These are phyloP conservation scores for Agaricus blazei DNA, from an alignment of 768 basidiomycete genomes.

Conservation along the genomic window DNA sequence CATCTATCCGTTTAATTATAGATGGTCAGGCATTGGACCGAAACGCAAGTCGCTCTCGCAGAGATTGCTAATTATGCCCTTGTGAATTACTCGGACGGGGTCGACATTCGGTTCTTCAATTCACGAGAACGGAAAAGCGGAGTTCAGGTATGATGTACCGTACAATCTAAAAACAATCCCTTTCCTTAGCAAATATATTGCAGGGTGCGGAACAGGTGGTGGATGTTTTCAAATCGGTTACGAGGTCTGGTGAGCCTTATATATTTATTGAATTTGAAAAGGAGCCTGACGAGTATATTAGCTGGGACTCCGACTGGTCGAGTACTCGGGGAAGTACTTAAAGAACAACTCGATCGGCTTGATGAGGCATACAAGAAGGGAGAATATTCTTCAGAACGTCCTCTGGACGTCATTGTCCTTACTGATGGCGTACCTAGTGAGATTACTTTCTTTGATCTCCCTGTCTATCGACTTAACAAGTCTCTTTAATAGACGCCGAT, in stretches of 20 bases:
- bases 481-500: not conserved
- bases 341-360: conserved; percentile 17
- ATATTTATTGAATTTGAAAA: not conserved
- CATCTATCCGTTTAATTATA: not conserved
- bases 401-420: conserved; percentile 27
- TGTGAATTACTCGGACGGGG: conserved; percentile 16
- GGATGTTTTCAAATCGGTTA: conserved; percentile 17
- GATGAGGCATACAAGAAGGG: conserved; percentile 12
- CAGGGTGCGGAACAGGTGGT: conserved; percentile 16
- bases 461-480: not conserved
- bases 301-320: conserved; percentile 26
- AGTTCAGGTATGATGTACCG: not conserved
- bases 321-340: conserved; percentile 13
- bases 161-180: not conserved
- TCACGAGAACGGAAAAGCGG: not conserved
- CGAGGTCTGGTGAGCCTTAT: conserved; percentile 11
- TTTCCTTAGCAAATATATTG: not conserved
- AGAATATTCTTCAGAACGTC: conserved; percentile 19
- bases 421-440: conserved; percentile 28
- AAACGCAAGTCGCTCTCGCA: conserved; percentile 21
- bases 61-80: conserved; percentile 27
- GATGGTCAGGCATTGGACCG: conserved; percentile 20
- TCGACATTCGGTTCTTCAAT: conserved; percentile 25
- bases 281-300: conserved; percentile 2
- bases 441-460: not conserved